Evolutionary conservation across 208 protist genomes (phyloP).

Genomic region (Crithidia thermophila): DNA sequence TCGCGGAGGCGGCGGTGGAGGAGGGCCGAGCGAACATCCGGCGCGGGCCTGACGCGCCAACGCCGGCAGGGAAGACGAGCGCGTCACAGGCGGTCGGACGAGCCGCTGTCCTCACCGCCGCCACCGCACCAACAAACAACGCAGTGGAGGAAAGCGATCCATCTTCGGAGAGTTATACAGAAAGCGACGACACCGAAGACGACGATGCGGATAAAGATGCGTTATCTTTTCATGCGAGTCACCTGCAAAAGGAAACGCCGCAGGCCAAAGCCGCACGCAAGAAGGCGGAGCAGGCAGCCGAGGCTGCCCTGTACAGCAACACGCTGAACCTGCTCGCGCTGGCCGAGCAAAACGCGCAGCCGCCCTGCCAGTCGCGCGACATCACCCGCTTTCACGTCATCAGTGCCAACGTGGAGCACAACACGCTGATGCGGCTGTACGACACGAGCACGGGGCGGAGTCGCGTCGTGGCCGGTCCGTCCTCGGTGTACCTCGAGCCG

Average conservation of each 20-base stretch:
- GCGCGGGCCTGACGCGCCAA: conserved; percentile 2
- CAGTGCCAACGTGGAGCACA: conserved; percentile 89
- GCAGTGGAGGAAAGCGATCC: too few relatives aligned
- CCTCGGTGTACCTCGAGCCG: conserved; percentile 62
- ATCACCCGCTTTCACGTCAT: conserved; percentile 21
- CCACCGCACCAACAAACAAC: too few relatives aligned
- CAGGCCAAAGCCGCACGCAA: too few relatives aligned
- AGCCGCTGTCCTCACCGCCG: too few relatives aligned
- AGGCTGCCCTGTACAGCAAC: background rate
- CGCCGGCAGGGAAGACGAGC: too few relatives aligned
- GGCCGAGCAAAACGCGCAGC: conserved; percentile 20
- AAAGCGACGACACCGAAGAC: conserved; percentile 7
- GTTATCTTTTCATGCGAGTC: too few relatives aligned
- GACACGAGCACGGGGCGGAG: conserved; percentile 89
- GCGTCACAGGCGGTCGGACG: too few relatives aligned
- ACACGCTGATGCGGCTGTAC: conserved; percentile 94
- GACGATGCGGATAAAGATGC: background rate
- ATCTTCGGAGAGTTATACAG: background rate
- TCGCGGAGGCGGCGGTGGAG: conserved; percentile 21
- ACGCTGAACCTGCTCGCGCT: conserved; percentile 12
- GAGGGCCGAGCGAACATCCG: conserved; percentile 7
- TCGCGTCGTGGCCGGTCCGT: conserved; percentile 80
- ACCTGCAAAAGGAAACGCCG: too few relatives aligned
- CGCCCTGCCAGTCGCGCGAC: conserved; percentile 24
- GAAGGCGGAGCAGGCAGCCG: background rate